Conservation (phyloP, 2,329 filamentous ascomycete genomes). For the Fusarium udum region DNA sequence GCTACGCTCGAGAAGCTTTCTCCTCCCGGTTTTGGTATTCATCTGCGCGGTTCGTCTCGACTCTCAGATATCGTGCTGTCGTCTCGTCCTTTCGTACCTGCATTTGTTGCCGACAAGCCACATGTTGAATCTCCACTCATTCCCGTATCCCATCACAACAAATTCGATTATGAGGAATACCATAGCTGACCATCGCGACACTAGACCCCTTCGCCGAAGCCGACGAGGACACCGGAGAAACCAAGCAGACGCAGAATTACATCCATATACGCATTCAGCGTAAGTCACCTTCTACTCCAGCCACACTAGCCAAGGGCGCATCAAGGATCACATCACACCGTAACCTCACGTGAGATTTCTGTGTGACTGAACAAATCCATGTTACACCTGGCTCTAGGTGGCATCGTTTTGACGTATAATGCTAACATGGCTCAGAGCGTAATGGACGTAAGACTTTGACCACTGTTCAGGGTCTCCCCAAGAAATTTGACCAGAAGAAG, state of each 20-base stretch:
- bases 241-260: slow-evolving; percentile 95
- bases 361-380: background rate
- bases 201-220: slow-evolving; percentile 99
- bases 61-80: background rate
- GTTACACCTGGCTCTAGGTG: background rate
- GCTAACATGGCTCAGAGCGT: slow-evolving; percentile 72
- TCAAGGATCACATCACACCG: slow-evolving; percentile 12
- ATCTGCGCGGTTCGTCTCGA: background rate
- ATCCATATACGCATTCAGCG: slow-evolving; percentile 99
- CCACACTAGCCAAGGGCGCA: slow-evolving; percentile 1
- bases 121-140: slow-evolving; percentile 26
- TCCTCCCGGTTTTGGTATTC: background rate
- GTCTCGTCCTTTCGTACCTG: slow-evolving; percentile 37
- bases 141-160: background rate
- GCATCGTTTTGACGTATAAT: background rate
- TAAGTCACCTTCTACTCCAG: slow-evolving; percentile 58
- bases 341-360: slow-evolving; percentile 20
- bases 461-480: slow-evolving; percentile 97
- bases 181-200: background rate
- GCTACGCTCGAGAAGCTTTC: background rate
- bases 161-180: background rate
- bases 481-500: slow-evolving; percentile 99
- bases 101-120: slow-evolving; percentile 36
- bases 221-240: slow-evolving; percentile 98
- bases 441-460: slow-evolving; percentile 99